Conservation (phyloP, 1,284 basidiomycete species). For the Trametes polyzona region DNA sequence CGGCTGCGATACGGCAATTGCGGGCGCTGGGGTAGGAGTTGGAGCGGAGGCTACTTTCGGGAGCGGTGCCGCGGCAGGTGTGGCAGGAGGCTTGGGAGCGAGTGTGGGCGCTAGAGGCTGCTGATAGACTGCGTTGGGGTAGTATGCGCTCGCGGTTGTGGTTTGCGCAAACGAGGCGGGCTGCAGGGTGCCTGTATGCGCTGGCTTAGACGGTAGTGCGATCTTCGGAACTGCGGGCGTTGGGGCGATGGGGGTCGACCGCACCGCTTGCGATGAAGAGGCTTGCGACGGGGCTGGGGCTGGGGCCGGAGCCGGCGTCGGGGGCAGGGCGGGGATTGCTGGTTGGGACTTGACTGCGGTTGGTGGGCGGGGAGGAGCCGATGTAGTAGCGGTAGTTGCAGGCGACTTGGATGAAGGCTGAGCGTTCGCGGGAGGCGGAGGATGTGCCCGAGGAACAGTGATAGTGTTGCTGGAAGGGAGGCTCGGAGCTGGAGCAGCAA, state of each 20-base stretch:
- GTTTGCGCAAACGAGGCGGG: conserved; percentile 19
- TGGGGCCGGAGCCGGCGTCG: background rate
- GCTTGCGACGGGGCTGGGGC: conserved; percentile 7
- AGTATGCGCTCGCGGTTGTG: conserved; percentile 37
- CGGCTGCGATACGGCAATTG: conserved; percentile 38
- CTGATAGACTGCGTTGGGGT: conserved; percentile 52
- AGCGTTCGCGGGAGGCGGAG: too few species aligned
- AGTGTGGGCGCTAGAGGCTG: conserved; percentile 32
- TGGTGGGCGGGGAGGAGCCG: conserved; percentile 1
- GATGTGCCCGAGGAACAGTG: conserved; percentile 7
- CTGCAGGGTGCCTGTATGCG: conserved; percentile 18
- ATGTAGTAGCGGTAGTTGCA: background rate
- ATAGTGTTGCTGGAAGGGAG: conserved; percentile 22
- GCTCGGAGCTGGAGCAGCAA: conserved; percentile 23
- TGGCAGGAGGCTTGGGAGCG: conserved; percentile 20
- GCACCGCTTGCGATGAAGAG: conserved; percentile 26
- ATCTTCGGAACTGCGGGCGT: conserved; percentile 8
- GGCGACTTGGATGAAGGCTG: conserved; percentile 8
- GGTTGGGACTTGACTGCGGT: conserved; percentile 19
- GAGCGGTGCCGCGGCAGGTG: conserved; percentile 9
- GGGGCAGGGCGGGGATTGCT: conserved; percentile 15
- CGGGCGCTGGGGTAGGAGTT: conserved; percentile 7
- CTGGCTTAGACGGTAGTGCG: conserved; percentile 10
- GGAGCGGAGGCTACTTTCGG: conserved; percentile 3
- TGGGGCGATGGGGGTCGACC: conserved; percentile 9